Evolutionary conservation across 192 early-diverging fungal species (phyloP), one percentile per base, ranked within the genome.

Genomic region (Glomus cerebriforme): DNA sequence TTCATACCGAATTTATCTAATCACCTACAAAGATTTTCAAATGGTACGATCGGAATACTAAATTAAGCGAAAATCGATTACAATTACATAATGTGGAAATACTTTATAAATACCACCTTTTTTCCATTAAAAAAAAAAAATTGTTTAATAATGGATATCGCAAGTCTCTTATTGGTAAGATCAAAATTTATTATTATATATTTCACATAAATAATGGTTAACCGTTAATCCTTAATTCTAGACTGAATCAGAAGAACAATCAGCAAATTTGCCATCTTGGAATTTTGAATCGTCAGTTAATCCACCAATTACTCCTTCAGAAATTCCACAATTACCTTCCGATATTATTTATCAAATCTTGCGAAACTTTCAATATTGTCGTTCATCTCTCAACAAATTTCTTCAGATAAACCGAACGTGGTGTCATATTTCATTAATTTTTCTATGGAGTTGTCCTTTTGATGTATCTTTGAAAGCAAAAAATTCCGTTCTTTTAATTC

Each of bases 81-180:
- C n/a, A n/a, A n/a, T n/a, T n/a, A n/a, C n/a, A n/a, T n/a, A n/a
- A n/a, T n/a, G n/a, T n/a, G n/a, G n/a, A n/a, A n/a, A n/a, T n/a
- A n/a, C n/a, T n/a, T n/a, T n/a, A n/a, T n/a, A n/a, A n/a, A n/a
- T n/a, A n/a, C n/a, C n/a, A n/a, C n/a, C n/a, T n/a, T n/a, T n/a
- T n/a, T n/a, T n/a, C n/a, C n/a, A n/a, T n/a, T n/a, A n/a, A n/a
- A n/a, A n/a, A n/a, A n/a, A n/a, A n/a, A n/a, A n/a, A n/a, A n/a
- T n/a, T n/a, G n/a, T n/a, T n/a, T n/a, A n/a, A 67, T 35, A 67
- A 67, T 67, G 49, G 49, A 54, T 54, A 54, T 54, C 19, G 15
- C 17, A 4, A 54, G 19, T 54, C 49, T 54, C 22, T 54, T 54
- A 22, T 22, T 54, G 49, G 49, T 54, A 54, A 54, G 47, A 22